Evolutionary conservation across 768 basidiomycete species (phyloP), one percentile per base, ranked within the genome.

Genomic region (Termitomyces sp.): DNA sequence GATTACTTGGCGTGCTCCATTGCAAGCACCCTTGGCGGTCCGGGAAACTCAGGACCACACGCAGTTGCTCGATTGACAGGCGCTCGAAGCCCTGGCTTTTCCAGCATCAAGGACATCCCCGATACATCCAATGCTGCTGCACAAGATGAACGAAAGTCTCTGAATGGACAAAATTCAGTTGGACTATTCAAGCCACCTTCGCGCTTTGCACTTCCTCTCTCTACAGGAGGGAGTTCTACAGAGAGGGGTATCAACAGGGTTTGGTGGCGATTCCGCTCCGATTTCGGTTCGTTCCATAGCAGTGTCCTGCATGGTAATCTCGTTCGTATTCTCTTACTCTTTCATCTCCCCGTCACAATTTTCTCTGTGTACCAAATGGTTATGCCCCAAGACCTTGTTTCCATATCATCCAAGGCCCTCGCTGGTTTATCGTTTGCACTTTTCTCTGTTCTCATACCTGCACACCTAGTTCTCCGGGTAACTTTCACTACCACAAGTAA

Each of bases 281-380:
- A 85, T 62, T 78, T 88, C 58, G 84, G 84, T 50, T 87, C 89
- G 17, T 90, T 94, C 71, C 91, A 94, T 67, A 80, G 85, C 17
- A 88, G 82, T 62, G 82, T 91, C 50, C 74, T 93, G 53, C 86
- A 90, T 61, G 96, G 96, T 45, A 98, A 97, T 70, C 84, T 98
- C 57, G 86, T 95, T 57, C 89, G 96, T 58, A 76, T 98, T 55
- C 82, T 98, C 43, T 78, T 97, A 40, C 75, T 95, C 35, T 98
- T 99, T 74, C 96, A 99, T 71, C 83, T 98, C 19, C 96, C 96
- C 7, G 81, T 98, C 57, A 96, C 94, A 37, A 82, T 93, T 51
- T 96, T 96, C 71, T 91, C 94, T 3, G 85, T 83, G 59, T 98
- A 93, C 70, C 87, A 94, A 66, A 86, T 94, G 79, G 82, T 84